Conservation (phyloP, 2,329 filamentous ascomycete genomes). For the Pseudogymnoascus sp. region DNA sequence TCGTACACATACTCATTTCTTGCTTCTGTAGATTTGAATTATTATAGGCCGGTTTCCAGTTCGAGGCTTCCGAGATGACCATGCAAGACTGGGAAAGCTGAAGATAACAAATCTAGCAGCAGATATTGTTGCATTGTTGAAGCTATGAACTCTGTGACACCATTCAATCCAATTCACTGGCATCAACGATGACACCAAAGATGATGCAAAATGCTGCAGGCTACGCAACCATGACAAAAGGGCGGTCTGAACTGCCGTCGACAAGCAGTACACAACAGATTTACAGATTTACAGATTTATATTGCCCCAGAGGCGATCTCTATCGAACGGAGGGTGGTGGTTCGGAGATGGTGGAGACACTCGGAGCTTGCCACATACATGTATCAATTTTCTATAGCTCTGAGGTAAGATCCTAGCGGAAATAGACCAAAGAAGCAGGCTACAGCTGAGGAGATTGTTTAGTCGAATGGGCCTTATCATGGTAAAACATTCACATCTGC, state of each 20-base stretch:
- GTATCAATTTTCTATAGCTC: neutral
- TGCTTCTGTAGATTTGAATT: neutral
- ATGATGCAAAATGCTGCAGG: neutral
- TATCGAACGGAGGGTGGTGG: neutral
- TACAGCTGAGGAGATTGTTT: slow-evolving; percentile 3
- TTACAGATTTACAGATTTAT: neutral
- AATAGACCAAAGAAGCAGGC: neutral
- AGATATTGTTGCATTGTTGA: neutral
- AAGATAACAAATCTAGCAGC: neutral
- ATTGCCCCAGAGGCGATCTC: neutral
- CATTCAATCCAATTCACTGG: neutral
- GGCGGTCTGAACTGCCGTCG: slow-evolving; percentile 1
- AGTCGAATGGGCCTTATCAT: neutral
- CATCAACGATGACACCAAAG: neutral
- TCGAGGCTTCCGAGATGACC: neutral
- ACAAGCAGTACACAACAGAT: neutral
- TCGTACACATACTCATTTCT: too few relatives aligned
- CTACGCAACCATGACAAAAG: slow-evolving; percentile 4
- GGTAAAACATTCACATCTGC: slow-evolving; percentile 1
- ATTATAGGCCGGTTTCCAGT: neutral
- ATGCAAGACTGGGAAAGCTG: neutral
- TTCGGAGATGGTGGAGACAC: neutral
- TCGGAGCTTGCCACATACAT: neutral
- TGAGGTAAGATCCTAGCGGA: neutral
- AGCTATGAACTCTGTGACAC: neutral